Evolutionary conservation across 345 rosid genomes (phyloP).

Genomic region (Cochlearia excelsa): DNA sequence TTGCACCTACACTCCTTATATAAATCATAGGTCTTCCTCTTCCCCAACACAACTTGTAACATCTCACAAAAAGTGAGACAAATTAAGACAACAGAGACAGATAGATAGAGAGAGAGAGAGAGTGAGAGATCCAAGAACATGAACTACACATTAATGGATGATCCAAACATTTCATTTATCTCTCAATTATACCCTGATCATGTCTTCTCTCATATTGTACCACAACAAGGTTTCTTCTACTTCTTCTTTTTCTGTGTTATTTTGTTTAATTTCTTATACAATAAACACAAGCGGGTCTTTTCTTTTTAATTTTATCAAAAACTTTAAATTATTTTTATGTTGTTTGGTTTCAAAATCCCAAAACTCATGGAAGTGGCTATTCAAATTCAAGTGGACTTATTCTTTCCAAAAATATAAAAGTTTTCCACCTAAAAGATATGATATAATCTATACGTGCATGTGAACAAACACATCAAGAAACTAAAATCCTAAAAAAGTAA

Average conservation of each 20-base stretch:
- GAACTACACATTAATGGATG: constrained; percentile 34
- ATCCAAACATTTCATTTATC: constrained; percentile 50
- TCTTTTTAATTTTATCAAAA: constrained; percentile 3
- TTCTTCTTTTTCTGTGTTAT: background rate
- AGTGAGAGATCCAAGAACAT: constrained; percentile 18
- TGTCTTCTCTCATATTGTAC: constrained; percentile 43
- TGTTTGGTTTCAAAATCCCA: background rate
- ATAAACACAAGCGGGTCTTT: background rate
- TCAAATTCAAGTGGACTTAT: constrained; percentile 18
- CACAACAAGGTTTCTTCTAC: constrained; percentile 51
- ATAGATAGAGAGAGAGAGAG: background rate
- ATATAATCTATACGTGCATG: constrained; percentile 18
- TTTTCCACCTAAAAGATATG: constrained; percentile 3
- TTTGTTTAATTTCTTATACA: constrained; percentile 7
- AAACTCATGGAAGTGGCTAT: background rate
- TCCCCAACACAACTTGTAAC: constrained; percentile 38
- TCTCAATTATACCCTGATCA: constrained; percentile 62
- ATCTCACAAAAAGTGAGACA: constrained; percentile 37
- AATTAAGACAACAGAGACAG: background rate
- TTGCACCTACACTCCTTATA: constrained; percentile 29
- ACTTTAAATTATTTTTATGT: background rate
- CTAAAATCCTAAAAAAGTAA: background rate
- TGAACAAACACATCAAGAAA: constrained; percentile 15
- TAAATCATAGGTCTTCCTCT: constrained; percentile 39
- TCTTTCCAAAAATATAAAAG: constrained; percentile 3